Base-by-base conservation (phyloP, 2,329 filamentous ascomycete genomes). In the Apiospora kogelbergensis region DNA sequence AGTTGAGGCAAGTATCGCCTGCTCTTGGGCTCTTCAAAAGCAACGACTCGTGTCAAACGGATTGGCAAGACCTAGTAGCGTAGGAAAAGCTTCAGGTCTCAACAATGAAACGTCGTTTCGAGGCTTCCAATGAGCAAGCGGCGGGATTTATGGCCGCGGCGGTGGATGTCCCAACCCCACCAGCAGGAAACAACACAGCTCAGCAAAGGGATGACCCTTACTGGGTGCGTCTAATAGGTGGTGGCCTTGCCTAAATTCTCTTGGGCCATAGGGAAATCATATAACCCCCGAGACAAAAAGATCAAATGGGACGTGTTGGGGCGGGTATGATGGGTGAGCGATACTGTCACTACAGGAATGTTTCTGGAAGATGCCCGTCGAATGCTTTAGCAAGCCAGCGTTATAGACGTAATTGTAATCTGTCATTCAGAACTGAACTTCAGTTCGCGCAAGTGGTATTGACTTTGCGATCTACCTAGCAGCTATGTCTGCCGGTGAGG, bases 401-500 rank as follows among this genome's bases (percentile, higher is more conserved):
- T 60, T 60, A 60, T 17, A 60, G 30, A 20, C n/a, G n/a, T n/a
- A 60, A 60, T 37, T 37, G 40, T 10, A 11, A 60, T 60, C 53
- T 60, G 53, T 60, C 53, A 60, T 60, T 60, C 53, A 60, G 53
- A 60, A 60, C 53, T 60, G 53, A 60, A 60, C 53, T n/a, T 60
- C 53, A 60, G 53, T 46, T 48, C 65, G 65, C 44, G 65, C 42
- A 48, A 37, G 41, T 66, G 65, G 65, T 48, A 65, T 65, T 66
- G 65, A 40, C 65, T 53, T 66, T 37, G 45, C 65, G 20, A 40
- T 46, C 33, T 37, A 24, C 33, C 42, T 37, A 40, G 65, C 44
- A 48, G 45, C 15, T 46, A 44, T 40, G 20, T 53, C 24, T 42
- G 65, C 65, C 44, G 37, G 63, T 68, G 66, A 68, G 41, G 66